phyloP scores from a whole-genome alignment of 2,329 filamentous ascomycete genomes.

The Gnomoniopsis sp. region DNA sequence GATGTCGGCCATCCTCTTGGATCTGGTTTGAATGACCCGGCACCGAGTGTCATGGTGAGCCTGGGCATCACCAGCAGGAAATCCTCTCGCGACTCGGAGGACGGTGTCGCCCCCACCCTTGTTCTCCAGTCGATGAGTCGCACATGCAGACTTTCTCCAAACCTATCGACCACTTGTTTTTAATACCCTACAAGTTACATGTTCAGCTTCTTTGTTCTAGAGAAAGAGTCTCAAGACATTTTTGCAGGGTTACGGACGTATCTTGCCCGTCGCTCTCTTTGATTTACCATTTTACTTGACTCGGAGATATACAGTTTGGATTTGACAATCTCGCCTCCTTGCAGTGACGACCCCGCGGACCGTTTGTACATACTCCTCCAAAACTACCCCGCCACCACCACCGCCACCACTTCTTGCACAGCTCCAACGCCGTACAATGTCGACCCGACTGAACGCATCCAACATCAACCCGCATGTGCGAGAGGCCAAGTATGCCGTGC shows the following conservation, averaged over 20 bases:
- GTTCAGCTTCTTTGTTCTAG: background rate
- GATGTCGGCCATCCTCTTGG: background rate
- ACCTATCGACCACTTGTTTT: no score
- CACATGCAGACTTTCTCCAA: background rate
- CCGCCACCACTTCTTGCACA: constrained; percentile 8
- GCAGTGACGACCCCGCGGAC: constrained; percentile 12
- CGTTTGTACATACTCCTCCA: background rate
- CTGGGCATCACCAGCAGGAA: background rate
- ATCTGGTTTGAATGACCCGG: background rate
- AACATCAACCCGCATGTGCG: constrained; percentile 92
- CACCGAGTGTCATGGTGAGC: background rate
- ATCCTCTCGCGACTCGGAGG: background rate
- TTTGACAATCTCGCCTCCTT: background rate
- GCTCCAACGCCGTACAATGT: constrained; percentile 30
- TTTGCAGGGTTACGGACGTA: no score
- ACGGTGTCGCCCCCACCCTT: background rate
- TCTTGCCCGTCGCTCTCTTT: no score
- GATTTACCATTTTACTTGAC: background rate
- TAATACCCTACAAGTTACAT: no score
- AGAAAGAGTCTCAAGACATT: background rate
- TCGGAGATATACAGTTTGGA: background rate
- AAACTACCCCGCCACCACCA: constrained; percentile 17
- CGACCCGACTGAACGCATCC: constrained; percentile 62
- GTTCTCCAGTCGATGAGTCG: background rate
- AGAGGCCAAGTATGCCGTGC: constrained; percentile 90